A percentile compares a stretch with the other conserved stretches of the same genome.
These are phyloP conservation scores for Candida alai DNA, from an alignment of 805 yeast species.

Conservation along the genomic window DNA sequence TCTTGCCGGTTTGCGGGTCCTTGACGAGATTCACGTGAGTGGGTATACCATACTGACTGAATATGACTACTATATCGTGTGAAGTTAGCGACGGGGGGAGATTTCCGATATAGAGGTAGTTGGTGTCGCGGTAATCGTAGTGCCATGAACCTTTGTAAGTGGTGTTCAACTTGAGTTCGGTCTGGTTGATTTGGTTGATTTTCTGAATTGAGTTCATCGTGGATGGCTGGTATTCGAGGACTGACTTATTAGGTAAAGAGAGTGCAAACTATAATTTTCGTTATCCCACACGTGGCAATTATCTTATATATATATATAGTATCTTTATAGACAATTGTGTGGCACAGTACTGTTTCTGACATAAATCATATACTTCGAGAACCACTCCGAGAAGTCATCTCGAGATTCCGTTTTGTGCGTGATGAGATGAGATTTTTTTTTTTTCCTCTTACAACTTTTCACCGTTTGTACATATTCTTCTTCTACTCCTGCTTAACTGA, in stretches of 20 bases:
- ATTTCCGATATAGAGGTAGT: constrained; percentile 75
- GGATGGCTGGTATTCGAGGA: too few species aligned
- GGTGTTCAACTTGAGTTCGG: constrained; percentile 61
- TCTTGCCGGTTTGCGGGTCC: constrained; percentile 42
- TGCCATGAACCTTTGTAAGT: constrained; percentile 82
- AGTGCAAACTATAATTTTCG: too few species aligned
- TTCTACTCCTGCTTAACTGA: too few species aligned
- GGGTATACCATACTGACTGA: constrained; percentile 89
- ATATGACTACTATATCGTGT: constrained; percentile 70
- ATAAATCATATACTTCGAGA: too few species aligned
- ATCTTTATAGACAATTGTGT: too few species aligned
- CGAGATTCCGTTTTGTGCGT: constrained; percentile 1
- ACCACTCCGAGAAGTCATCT: too few species aligned
- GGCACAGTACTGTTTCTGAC: too few species aligned
- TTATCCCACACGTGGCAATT: too few species aligned
- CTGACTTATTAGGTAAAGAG: too few species aligned
- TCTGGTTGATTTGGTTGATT: constrained; percentile 57
- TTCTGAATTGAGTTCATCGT: constrained; percentile 38
- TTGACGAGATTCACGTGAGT: constrained; percentile 67
- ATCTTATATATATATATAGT: too few species aligned
- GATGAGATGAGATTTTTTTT: constrained; percentile 8
- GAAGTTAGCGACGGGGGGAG: constrained; percentile 64
- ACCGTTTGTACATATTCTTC: neutral
- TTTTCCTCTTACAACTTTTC: constrained; percentile 1
- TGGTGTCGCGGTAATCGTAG: constrained; percentile 70